Evolutionary conservation across 192 early-diverging fungal genomes (phyloP).

Genomic region (Linnemannia hyalina): DNA sequence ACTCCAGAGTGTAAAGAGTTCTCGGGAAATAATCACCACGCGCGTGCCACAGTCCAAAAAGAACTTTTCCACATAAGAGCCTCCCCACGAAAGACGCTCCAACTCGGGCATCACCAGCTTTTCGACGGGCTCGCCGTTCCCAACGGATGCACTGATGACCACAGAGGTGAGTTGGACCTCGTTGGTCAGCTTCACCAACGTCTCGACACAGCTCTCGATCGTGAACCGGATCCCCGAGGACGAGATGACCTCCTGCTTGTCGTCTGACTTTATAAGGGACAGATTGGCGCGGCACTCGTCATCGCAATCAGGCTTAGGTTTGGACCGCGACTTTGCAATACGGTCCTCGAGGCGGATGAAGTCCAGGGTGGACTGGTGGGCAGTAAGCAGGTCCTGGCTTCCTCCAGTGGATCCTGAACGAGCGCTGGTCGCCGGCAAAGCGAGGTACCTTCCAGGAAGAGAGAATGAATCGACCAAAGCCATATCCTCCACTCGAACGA

Average conservation of each 20-base stretch:
- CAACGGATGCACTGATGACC: background rate
- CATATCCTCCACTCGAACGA: background rate
- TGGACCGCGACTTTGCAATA: background rate
- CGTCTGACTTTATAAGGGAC: background rate
- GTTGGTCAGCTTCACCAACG: background rate
- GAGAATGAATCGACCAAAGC: background rate
- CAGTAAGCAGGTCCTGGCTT: background rate
- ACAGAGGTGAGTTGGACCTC: background rate
- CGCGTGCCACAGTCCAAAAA: background rate
- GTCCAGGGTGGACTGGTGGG: background rate
- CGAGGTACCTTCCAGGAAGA: background rate
- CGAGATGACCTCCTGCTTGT: background rate
- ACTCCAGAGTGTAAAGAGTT: conserved; percentile 15
- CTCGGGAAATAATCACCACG: background rate
- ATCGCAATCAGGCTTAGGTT: background rate
- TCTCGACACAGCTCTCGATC: background rate
- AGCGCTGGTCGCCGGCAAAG: background rate
- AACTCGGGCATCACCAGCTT: conserved; percentile 5
- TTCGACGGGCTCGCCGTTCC: background rate
- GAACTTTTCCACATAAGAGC: background rate
- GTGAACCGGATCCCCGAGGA: conserved; percentile 1
- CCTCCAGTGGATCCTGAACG: background rate
- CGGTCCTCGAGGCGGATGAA: background rate
- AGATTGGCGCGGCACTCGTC: background rate
- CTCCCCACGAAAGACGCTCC: background rate